These are phyloP conservation scores for Acrocalymma vagum DNA, from an alignment of 2,329 filamentous ascomycete genomes.

Conservation along the genomic window DNA sequence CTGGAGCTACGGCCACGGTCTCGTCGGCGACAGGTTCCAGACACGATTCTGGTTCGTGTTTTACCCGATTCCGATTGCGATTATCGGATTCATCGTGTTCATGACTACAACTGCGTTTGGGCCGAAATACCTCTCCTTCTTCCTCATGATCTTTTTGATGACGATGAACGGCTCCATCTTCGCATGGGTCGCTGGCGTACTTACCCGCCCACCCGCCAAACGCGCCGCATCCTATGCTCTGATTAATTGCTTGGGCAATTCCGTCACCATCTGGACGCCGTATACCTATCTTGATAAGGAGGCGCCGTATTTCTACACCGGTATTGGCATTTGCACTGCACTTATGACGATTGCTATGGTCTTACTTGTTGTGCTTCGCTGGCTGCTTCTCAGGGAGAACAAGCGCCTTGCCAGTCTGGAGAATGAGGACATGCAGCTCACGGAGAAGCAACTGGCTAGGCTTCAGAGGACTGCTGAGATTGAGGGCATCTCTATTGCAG, in stretches of 20 bases:
- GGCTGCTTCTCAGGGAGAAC: slow-evolving; percentile 52
- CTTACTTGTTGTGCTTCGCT: slow-evolving; percentile 17
- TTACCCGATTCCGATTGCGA: slow-evolving; percentile 59
- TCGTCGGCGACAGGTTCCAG: slow-evolving; percentile 49
- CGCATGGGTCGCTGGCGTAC: slow-evolving; percentile 60
- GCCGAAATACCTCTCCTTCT: slow-evolving; percentile 62
- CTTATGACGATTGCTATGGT: slow-evolving; percentile 15
- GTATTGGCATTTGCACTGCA: slow-evolving; percentile 22
- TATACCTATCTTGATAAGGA: slow-evolving; percentile 41
- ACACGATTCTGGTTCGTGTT: slow-evolving; percentile 50
- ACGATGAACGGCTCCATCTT: slow-evolving; percentile 66
- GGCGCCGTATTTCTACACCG: slow-evolving; percentile 20
- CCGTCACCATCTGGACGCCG: slow-evolving; percentile 57
- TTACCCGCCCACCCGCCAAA: slow-evolving; percentile 63
- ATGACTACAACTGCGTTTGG: slow-evolving; percentile 61
- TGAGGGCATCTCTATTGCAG: slow-evolving; percentile 59
- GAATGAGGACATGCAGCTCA: slow-evolving; percentile 54
- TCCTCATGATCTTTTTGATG: slow-evolving; percentile 65
- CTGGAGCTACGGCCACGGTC: slow-evolving; percentile 48
- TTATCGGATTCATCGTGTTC: slow-evolving; percentile 62
- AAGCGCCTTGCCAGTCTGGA: slow-evolving; percentile 59
- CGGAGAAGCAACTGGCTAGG: slow-evolving; percentile 54
- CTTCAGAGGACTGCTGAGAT: slow-evolving; percentile 61
- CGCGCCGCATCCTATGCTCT: slow-evolving; percentile 63
- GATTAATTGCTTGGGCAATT: slow-evolving; percentile 64